Conservation (phyloP, 1,139 yeast genomes). For the Suhomyces chickasaworum region DNA sequence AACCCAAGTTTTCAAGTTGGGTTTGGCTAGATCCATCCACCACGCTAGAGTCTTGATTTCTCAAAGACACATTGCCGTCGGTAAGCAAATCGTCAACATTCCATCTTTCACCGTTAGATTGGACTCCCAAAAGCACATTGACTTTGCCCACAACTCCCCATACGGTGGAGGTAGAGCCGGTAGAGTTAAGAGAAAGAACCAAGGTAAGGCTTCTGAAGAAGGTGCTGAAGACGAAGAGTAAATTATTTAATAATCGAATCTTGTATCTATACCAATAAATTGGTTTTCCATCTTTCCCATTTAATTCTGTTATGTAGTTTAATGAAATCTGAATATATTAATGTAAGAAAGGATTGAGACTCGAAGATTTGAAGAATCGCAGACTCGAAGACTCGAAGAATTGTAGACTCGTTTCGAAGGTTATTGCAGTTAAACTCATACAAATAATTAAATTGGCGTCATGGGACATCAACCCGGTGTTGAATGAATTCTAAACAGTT, state of each 20-base stretch:
- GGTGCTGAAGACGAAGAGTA: constrained; percentile 70
- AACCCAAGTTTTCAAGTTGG: constrained; percentile 99
- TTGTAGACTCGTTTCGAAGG: too few relatives aligned
- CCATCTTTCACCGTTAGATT: constrained; percentile 99
- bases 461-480: too few relatives aligned
- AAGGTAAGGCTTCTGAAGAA: constrained; percentile 68
- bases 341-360: too few relatives aligned
- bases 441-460: too few relatives aligned
- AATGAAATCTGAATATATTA: constrained; percentile 1
- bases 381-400: too few relatives aligned
- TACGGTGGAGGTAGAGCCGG: constrained; percentile 99
- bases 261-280: constrained; percentile 16
- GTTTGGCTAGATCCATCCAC: constrained; percentile 99
- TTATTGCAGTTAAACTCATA: too few relatives aligned
- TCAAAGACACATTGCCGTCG: constrained; percentile 99
- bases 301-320: constrained; percentile 17
- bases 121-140: constrained; percentile 99
- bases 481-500: too few relatives aligned
- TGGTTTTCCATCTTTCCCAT: constrained; percentile 16
- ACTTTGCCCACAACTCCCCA: constrained; percentile 98
- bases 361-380: too few relatives aligned
- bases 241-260: constrained; percentile 26
- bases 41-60: constrained; percentile 99
- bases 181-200: constrained; percentile 98
- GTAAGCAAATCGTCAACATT: constrained; percentile 98